Evolutionary conservation across 2,329 filamentous ascomycete species (phyloP), one percentile per base, ranked within the genome.

Genomic region (Fusarium continuum): DNA sequence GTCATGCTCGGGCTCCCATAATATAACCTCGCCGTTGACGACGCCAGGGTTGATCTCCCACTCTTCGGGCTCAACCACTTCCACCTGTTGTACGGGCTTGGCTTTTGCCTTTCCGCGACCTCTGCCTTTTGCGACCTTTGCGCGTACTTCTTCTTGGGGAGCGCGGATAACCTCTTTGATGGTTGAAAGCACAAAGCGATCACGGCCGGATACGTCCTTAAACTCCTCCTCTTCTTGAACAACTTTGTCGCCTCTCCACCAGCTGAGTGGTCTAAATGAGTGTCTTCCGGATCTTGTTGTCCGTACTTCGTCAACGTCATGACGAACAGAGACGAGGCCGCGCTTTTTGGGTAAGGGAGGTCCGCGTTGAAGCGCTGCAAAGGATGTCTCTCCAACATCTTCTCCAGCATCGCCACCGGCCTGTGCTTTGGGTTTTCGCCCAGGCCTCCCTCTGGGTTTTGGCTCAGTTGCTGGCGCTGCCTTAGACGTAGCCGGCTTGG

Each of bases 161-260:
- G 88, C 88, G 34, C 91, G 88, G 22, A 94, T 85, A 45, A 97
- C 85, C 65, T 92, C 90, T 71, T 91, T 91, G 68, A 94, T 88
- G 11, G 85, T 88, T 2, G 87, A 85, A 43, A 92, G 75, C n/a
- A 89, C 79, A 67, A 90, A 89, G 4, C 68, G 71, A 20, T 70
- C 65, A 34, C 82, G 71, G 20, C 75, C 71, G 44, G 80, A 75
- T 54, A 79, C 76, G 51, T 84, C 84, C 23, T 79, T 78, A 36
- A 77, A 74, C 43, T 88, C 86, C 20, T 87, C 84, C 16, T 84
- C 81, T 46, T 89, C 87, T 70, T 88, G 91, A 19, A 92, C 85
- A 40, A 90, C 86, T 49, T 85, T 86, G 74, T 98, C 94, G 65
- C 93, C 93, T 69, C 88, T 88, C 94, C 94, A 98, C 73, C 85